phyloP scores from a whole-genome alignment of 2,329 filamentous ascomycete species.

The Microdochium paspali region DNA sequence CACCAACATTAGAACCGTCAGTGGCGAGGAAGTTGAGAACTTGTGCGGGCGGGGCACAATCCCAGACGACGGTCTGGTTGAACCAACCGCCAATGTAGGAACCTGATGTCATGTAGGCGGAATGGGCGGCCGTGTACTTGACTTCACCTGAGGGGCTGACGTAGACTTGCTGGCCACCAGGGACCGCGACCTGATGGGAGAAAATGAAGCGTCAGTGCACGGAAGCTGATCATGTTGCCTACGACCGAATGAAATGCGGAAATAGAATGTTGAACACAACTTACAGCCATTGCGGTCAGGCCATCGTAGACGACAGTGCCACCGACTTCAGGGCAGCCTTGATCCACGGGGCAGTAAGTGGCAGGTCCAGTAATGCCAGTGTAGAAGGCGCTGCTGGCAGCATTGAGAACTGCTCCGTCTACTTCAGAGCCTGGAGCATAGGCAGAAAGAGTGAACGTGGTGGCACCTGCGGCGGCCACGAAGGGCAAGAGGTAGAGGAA shows the following conservation, averaged over 20 bases:
- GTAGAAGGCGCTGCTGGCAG: slow-evolving; percentile 12
- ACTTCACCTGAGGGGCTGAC: slow-evolving; percentile 43
- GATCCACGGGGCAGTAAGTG: slow-evolving; percentile 14
- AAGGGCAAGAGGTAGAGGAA: slow-evolving; percentile 3
- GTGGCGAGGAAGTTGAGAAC: slow-evolving; percentile 17
- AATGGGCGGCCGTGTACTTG: slow-evolving; percentile 47
- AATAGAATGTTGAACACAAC: background rate
- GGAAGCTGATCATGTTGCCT: background rate
- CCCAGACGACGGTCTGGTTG: slow-evolving; percentile 14
- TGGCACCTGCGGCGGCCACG: slow-evolving; percentile 10
- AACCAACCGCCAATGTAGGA: slow-evolving; percentile 40
- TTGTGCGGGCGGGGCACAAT: slow-evolving; percentile 11
- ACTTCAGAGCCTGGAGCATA: slow-evolving; percentile 12
- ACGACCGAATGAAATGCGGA: background rate
- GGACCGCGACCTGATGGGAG: slow-evolving; percentile 36
- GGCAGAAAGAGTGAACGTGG: slow-evolving; percentile 13
- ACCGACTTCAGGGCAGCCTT: slow-evolving; percentile 11
- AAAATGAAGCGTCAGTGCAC: background rate
- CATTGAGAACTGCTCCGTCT: slow-evolving; percentile 12
- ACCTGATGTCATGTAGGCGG: slow-evolving; percentile 37
- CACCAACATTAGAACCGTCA: slow-evolving; percentile 13
- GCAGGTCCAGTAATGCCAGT: slow-evolving; percentile 12
- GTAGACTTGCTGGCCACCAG: slow-evolving; percentile 55
- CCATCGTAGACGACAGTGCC: slow-evolving; percentile 14
- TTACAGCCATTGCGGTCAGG: slow-evolving; percentile 14